Evolutionary conservation across 2,329 filamentous ascomycete genomes (phyloP).

Genomic region (Fusarium nematophilum): DNA sequence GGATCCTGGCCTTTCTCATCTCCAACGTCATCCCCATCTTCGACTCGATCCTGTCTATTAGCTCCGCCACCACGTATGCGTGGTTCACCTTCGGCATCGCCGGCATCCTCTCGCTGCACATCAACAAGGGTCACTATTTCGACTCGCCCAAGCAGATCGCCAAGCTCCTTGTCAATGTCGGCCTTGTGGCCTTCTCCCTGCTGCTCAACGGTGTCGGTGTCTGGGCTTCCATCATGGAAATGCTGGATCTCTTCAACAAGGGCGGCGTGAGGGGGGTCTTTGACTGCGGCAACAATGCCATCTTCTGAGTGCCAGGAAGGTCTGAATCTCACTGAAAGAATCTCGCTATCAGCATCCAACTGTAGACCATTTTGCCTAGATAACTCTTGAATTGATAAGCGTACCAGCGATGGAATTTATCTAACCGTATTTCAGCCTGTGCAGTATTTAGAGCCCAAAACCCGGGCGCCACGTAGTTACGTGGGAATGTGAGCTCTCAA

Average conservation of each 20-base stretch:
- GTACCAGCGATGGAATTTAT: no score
- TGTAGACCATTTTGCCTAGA: no score
- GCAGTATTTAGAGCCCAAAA: no score
- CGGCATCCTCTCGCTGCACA: slow-evolving; percentile 21
- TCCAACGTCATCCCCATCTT: slow-evolving; percentile 38
- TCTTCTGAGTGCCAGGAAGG: neutral
- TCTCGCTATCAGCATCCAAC: no score
- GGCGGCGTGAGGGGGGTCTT: slow-evolving; percentile 3
- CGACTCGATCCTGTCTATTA: slow-evolving; percentile 34
- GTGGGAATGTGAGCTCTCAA: no score
- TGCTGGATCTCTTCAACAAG: slow-evolving; percentile 12
- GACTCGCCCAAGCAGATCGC: slow-evolving; percentile 29
- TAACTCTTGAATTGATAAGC: no score
- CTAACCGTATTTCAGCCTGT: no score
- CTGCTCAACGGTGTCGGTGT: slow-evolving; percentile 26
- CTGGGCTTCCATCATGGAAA: slow-evolving; percentile 19
- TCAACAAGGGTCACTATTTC: slow-evolving; percentile 15
- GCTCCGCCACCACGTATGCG: slow-evolving; percentile 24
- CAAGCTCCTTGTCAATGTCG: slow-evolving; percentile 20
- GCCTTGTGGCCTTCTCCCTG: slow-evolving; percentile 19
- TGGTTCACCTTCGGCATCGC: slow-evolving; percentile 33
- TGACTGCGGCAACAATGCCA: slow-evolving; percentile 9
- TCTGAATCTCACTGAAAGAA: no score
- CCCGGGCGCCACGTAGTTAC: no score
- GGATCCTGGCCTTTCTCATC: slow-evolving; percentile 29